A percentile compares a stretch with the other conserved stretches of the same genome.
phyloP scores from a whole-genome alignment of 1,284 basidiomycete genomes.

The Cutaneotrichosporon cutaneum region DNA sequence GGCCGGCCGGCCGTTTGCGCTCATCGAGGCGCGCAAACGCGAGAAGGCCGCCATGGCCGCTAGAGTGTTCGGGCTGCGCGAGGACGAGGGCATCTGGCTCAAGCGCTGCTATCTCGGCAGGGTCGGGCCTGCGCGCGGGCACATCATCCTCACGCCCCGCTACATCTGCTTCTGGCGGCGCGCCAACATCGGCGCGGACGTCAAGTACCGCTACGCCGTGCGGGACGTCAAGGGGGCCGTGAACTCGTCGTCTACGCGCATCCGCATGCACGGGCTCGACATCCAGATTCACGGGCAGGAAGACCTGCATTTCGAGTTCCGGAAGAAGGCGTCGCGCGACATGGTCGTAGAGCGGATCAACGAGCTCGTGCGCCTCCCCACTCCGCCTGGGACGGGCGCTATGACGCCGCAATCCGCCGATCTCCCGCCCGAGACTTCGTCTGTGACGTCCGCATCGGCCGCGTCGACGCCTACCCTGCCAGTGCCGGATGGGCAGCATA shows the following conservation, averaged over 20 bases:
- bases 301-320: slow-evolving; percentile 61
- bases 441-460: background rate
- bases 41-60: slow-evolving; percentile 42
- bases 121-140: slow-evolving; percentile 46
- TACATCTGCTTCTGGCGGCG: slow-evolving; percentile 53
- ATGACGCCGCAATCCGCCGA: background rate
- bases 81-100: slow-evolving; percentile 51
- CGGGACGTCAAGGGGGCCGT: slow-evolving; percentile 56
- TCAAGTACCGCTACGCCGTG: slow-evolving; percentile 59
- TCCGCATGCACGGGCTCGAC: slow-evolving; percentile 57
- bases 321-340: slow-evolving; percentile 54
- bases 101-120: slow-evolving; percentile 49
- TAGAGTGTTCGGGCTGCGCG: slow-evolving; percentile 47
- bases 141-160: slow-evolving; percentile 47
- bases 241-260: slow-evolving; percentile 45
- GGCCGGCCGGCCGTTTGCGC: slow-evolving; percentile 5
- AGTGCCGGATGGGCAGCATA: background rate
- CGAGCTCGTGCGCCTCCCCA: slow-evolving; percentile 16
- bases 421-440: background rate
- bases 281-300: slow-evolving; percentile 59
- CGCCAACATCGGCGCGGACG: slow-evolving; percentile 40
- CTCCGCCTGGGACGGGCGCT: background rate
- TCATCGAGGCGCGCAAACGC: slow-evolving; percentile 34
- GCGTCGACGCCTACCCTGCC: background rate
- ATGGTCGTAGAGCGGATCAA: slow-evolving; percentile 50